Percentiles rank a stretch among this genome's conserved stretches.
phyloP scores from a whole-genome alignment of 441 rosid species.

The Codiaeum variegatum region DNA sequence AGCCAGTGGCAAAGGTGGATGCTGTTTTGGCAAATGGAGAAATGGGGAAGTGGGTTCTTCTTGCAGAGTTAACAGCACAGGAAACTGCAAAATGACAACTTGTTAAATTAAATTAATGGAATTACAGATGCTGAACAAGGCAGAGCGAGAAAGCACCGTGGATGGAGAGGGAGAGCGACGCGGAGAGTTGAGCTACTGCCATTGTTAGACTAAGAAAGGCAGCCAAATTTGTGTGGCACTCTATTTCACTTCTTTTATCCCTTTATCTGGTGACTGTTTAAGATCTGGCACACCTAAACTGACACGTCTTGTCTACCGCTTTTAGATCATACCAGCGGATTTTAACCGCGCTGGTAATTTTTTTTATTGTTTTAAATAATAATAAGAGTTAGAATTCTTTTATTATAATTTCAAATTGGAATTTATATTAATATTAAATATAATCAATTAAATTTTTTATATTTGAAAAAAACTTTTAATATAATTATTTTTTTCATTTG shows the following conservation, averaged over 20 bases:
- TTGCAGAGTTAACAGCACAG: slow-evolving; percentile 24
- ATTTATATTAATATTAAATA: too few relatives aligned
- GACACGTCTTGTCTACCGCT: slow-evolving; percentile 4
- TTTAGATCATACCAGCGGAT: too few relatives aligned
- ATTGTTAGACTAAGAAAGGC: neutral
- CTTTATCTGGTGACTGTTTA: neutral
- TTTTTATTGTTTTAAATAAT: too few relatives aligned
- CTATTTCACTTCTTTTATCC: neutral
- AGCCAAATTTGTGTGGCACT: slow-evolving; percentile 6
- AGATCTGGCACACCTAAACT: neutral
- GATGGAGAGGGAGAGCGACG: slow-evolving; percentile 26
- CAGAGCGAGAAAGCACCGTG: slow-evolving; percentile 24
- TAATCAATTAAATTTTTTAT: too few relatives aligned
- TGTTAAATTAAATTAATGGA: neutral
- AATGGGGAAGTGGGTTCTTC: slow-evolving; percentile 20
- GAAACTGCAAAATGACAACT: slow-evolving; percentile 32
- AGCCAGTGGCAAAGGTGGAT: slow-evolving; percentile 46
- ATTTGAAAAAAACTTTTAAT: too few relatives aligned
- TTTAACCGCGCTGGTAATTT: too few relatives aligned
- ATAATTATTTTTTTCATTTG: too few relatives aligned
- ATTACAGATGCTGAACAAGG: neutral
- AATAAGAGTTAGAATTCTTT: too few relatives aligned
- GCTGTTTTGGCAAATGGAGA: slow-evolving; percentile 25
- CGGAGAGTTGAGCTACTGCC: slow-evolving; percentile 23
- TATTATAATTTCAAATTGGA: too few relatives aligned